Evolutionary conservation across 176 grass and related monocot species (phyloP).

Genomic region (Cenchrus americanus): DNA sequence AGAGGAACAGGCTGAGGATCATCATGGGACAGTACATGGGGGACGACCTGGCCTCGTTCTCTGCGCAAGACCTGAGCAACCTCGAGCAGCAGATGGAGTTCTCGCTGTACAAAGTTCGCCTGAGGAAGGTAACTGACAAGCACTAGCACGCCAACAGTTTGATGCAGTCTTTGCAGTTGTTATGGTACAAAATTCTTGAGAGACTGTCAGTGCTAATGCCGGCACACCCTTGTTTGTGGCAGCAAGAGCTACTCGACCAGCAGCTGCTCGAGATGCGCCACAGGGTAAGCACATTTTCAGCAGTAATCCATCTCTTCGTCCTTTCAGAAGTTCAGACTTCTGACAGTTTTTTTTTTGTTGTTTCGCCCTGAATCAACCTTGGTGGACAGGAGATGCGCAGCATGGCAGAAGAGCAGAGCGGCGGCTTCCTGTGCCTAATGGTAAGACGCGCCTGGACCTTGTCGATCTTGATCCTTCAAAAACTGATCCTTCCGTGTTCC

Average conservation of each 20-base stretch:
- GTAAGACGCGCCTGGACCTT: conserved; percentile 22
- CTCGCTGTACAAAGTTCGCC: conserved; percentile 59
- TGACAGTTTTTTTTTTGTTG: background rate
- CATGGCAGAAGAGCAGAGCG: conserved; percentile 45
- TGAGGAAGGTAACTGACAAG: conserved; percentile 50
- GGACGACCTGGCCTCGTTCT: conserved; percentile 53
- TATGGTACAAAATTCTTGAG: background rate
- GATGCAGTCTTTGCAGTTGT: background rate
- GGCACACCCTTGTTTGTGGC: conserved; percentile 11
- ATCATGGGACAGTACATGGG: conserved; percentile 58
- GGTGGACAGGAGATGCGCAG: conserved; percentile 38
- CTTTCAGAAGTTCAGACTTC: background rate
- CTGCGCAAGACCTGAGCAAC: conserved; percentile 50
- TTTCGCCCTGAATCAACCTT: background rate
- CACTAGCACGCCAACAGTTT: background rate
- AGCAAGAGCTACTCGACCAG: conserved; percentile 66
- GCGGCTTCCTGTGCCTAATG: conserved; percentile 53
- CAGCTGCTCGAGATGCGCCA: conserved; percentile 51
- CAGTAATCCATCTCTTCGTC: background rate
- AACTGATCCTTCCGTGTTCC: background rate
- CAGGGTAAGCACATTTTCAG: conserved; percentile 46
- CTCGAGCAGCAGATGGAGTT: conserved; percentile 69
- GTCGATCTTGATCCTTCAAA: background rate
- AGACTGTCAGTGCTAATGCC: background rate
- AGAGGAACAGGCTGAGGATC: conserved; percentile 59